phyloP scores from a whole-genome alignment of 225 moss, liverwort and hornwort genomes.

The Thuidium tamariscinum region DNA sequence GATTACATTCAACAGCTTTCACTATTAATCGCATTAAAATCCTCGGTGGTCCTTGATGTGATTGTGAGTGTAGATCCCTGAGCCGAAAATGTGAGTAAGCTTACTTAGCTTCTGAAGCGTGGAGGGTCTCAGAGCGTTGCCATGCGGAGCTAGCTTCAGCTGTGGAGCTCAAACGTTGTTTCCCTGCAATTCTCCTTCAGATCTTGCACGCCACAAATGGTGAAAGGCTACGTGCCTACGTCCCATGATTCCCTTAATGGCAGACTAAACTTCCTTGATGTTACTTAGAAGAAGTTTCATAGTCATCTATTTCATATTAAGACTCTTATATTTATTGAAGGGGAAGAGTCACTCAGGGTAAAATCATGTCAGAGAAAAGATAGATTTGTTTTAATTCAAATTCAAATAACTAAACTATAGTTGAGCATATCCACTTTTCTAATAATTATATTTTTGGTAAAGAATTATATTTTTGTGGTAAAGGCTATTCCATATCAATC shows the following conservation, averaged over 20 bases:
- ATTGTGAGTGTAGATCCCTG: neutral
- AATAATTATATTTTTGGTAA: too few relatives aligned
- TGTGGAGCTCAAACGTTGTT: conserved; percentile 25
- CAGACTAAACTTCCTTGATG: too few relatives aligned
- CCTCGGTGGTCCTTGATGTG: neutral
- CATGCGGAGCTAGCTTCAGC: conserved; percentile 4
- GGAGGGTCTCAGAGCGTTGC: neutral
- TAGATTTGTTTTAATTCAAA: too few relatives aligned
- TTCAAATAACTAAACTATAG: too few relatives aligned
- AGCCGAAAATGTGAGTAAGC: neutral
- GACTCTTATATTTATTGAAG: too few relatives aligned
- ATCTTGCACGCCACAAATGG: neutral
- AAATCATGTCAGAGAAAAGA: too few relatives aligned
- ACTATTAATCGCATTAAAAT: neutral
- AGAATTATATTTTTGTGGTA: too few relatives aligned
- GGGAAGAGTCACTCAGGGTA: too few relatives aligned
- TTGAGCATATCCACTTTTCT: too few relatives aligned
- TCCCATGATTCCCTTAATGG: neutral
- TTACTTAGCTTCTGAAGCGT: neutral
- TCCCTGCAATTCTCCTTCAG: conserved; percentile 9
- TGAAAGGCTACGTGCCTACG: conserved; percentile 24
- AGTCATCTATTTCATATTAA: too few relatives aligned
- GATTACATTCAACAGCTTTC: neutral
- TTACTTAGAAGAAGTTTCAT: too few relatives aligned
- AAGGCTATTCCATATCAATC: too few relatives aligned